Percentiles rank a stretch among this genome's conserved stretches.
Evolutionary conservation across 305 asterid genomes (phyloP).

Genomic region (Striga hermonthica): DNA sequence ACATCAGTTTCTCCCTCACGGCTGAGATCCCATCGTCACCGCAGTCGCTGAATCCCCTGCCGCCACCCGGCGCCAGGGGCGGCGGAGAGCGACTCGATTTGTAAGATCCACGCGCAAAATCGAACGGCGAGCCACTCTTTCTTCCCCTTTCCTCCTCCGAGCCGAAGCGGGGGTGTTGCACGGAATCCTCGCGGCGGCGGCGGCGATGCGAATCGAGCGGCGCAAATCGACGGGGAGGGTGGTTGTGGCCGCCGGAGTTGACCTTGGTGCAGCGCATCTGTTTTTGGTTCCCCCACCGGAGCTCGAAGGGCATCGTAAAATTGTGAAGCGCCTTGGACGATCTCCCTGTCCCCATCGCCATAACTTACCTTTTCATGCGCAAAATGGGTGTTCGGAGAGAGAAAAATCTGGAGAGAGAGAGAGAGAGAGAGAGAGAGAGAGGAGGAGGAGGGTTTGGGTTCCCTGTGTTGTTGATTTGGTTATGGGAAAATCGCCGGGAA

Average conservation of each 20-base stretch:
- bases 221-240: slow-evolving; percentile 28
- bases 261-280: slow-evolving; percentile 58
- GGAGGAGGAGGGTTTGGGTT: slow-evolving; percentile 12
- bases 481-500: slow-evolving; percentile 34
- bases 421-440: neutral
- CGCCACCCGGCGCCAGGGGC: slow-evolving; percentile 28
- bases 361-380: slow-evolving; percentile 4
- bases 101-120: slow-evolving; percentile 31
- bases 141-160: slow-evolving; percentile 23
- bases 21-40: slow-evolving; percentile 56
- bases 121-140: slow-evolving; percentile 21
- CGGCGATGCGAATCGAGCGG: slow-evolving; percentile 31
- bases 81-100: slow-evolving; percentile 23
- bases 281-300: slow-evolving; percentile 64
- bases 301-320: slow-evolving; percentile 49
- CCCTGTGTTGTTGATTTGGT: slow-evolving; percentile 6
- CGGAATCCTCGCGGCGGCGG: slow-evolving; percentile 25
- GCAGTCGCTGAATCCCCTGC: slow-evolving; percentile 31
- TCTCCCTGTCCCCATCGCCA: slow-evolving; percentile 40
- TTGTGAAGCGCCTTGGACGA: slow-evolving; percentile 55
- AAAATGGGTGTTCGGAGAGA: neutral
- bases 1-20: slow-evolving; percentile 63
- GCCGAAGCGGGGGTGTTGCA: slow-evolving; percentile 22
- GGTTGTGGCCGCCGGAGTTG: slow-evolving; percentile 37
- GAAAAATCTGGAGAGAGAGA: neutral